Evolutionary conservation across 257 asterid genomes (phyloP), one percentile per base, ranked within the genome.

Genomic region (Solanum rostratum): DNA sequence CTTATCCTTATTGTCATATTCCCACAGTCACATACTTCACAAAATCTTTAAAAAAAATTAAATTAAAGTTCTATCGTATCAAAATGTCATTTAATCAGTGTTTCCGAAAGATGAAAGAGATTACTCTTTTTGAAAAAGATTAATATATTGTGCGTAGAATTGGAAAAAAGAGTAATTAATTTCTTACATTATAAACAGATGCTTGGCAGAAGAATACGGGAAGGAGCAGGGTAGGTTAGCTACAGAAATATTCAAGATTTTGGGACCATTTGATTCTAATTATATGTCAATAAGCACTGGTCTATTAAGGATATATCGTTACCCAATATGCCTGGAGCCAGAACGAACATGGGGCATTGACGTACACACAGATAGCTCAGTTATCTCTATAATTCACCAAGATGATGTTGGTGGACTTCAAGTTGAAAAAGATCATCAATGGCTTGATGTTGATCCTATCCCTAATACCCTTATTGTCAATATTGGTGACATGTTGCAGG

Each of bases 401-500:
- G 98, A 96, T 87, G 90, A 91, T 84, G 94, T 94, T 4, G 98
- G 97, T 24, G 98, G 97, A 22, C 97, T 96, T 73, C 98, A 96
- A 88, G 91, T 94, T 73, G 62, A 33, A 89, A 89, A 90, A 20
- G 87, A 91, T 71, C 27, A 87, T 11, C 73, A 89, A 68, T 96
- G 99, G 99, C 50, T 90, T 1, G 93, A 93, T 39, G 99, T 94
- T 7, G 80, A 81, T 18, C 97, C 98, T 15, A 66, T 90, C 43
- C 88, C 39, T 7, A 84, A 89, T 89, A 90, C 98, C 0, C 93
- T 94, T 0, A 88, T 96, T 30, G 93, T 96, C 87, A 93, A 92
- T 83, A 84, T 96, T 57, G 99, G 99, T 16, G 99, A 96, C 78
- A 92, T 93, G 95, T 85, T 93, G 93, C 98, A 93, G 99, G 98